Percentiles rank a stretch among this genome's conserved stretches.
phyloP scores from a whole-genome alignment of 306 rosid species.

The Benincasa hispida region DNA sequence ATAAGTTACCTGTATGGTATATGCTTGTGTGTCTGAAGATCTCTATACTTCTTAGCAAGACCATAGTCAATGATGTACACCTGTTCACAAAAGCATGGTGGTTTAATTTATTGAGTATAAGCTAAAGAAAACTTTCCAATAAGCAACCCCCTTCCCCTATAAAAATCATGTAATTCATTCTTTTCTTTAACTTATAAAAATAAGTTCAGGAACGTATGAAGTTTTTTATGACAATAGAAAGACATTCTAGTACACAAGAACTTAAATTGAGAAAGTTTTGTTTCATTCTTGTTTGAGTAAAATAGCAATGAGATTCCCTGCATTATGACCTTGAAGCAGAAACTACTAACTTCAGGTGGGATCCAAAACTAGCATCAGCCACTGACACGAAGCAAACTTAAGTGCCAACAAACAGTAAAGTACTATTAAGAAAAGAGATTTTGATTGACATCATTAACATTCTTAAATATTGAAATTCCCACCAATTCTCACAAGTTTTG shows the following conservation, averaged over 20 bases:
- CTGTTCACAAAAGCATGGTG: constrained; percentile 22
- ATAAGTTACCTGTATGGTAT: constrained; percentile 63
- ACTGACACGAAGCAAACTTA: background rate
- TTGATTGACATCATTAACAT: background rate
- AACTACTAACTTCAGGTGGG: background rate
- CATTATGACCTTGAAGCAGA: background rate
- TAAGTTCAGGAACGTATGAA: background rate
- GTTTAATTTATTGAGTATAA: constrained; percentile 4
- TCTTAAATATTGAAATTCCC: background rate
- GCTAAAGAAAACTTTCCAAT: constrained; percentile 2
- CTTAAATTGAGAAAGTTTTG: background rate
- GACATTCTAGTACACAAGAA: background rate
- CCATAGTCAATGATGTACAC: constrained; percentile 78
- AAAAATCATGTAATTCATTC: background rate
- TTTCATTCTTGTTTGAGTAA: background rate
- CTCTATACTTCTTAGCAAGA: constrained; percentile 67
- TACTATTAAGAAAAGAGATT: background rate
- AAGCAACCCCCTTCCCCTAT: background rate
- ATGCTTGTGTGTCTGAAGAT: constrained; percentile 50
- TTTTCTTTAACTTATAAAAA: background rate
- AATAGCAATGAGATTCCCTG: background rate
- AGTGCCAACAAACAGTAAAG: background rate
- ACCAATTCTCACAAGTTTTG: background rate
- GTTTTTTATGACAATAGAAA: background rate
- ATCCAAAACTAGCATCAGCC: background rate